Evolutionary conservation across 148 eudicot species (phyloP).

Genomic region (Camellia lanceoleosa): DNA sequence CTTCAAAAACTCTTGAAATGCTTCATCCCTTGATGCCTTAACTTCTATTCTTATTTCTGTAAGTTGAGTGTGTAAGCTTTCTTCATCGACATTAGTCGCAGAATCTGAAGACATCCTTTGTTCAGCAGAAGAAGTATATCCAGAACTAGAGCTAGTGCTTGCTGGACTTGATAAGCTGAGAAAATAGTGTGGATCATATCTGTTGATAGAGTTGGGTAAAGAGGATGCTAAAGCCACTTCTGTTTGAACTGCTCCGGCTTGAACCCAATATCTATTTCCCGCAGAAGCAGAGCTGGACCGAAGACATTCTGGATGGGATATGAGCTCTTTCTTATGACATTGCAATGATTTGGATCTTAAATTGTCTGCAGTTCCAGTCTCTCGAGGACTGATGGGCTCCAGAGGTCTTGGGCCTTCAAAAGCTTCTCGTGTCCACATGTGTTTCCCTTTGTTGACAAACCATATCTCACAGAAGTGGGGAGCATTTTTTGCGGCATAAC

Average conservation of each 20-base stretch:
- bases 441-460: slow-evolving; percentile 70
- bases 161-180: slow-evolving; percentile 19
- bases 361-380: slow-evolving; percentile 17
- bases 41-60: slow-evolving; percentile 43
- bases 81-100: slow-evolving; percentile 42
- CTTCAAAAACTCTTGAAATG: slow-evolving; percentile 41
- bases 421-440: slow-evolving; percentile 67
- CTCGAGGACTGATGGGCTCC: slow-evolving; percentile 15
- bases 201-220: slow-evolving; percentile 17
- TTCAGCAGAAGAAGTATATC: slow-evolving; percentile 29
- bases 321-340: slow-evolving; percentile 24
- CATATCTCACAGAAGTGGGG: slow-evolving; percentile 71
- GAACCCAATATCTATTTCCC: slow-evolving; percentile 24
- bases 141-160: slow-evolving; percentile 27
- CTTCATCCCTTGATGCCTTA: slow-evolving; percentile 42
- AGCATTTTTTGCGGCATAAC: slow-evolving; percentile 56
- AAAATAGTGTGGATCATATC: slow-evolving; percentile 14
- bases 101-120: slow-evolving; percentile 32
- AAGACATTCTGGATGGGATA: slow-evolving; percentile 22
- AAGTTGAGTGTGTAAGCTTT: slow-evolving; percentile 36
- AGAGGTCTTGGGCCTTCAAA: slow-evolving; percentile 20
- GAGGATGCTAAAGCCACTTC: slow-evolving; percentile 26
- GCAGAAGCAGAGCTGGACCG: slow-evolving; percentile 32
- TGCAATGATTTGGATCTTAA: slow-evolving; percentile 41
- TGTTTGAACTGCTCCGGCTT: slow-evolving; percentile 22